Base-by-base conservation (phyloP, 2,329 filamentous ascomycete genomes). In the Botrytis paeoniae region DNA sequence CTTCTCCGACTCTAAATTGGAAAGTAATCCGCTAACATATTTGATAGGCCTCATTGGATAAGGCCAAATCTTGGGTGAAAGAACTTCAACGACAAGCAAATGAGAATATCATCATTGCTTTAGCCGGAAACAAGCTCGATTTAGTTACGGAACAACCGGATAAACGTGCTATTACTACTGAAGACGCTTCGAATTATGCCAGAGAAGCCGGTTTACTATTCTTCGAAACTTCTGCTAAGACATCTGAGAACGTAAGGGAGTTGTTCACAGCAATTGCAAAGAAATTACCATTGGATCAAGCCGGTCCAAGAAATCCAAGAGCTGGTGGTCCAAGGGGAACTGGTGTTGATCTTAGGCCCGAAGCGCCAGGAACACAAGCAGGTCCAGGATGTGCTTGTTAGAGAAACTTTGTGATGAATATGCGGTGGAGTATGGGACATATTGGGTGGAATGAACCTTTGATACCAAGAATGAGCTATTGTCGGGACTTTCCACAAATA, bases 31-130 rank as follows among this genome's bases (percentile, higher is more conserved):
- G 35, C 62, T 66, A 69, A 59, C 62, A 66, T 20, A 7, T 14
- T 14, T 12, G 18, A 68, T 78, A 99, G 96, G 90, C 95, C 77
- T 99, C 96, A 65, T 87, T 99, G 81, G 97, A 99, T 84, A 99
- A 99, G 87, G 97, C 97, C 79, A 99, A 99, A 85, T 93, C 95
- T 62, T 99, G 96, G 96, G 95, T 99, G 74, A 98, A 98, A 85
- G 96, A 99, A 83, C 90, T 99, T 72, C 96, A 99, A 84, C 92
- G 96, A 82, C 96, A 99, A 85, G 96, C 97, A 76, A 99, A 98
- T 86, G 96, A 99, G 85, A 98, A 98, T 85, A 99, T 99, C 83
- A 95, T 99, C 83, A 99, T 99, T 81, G 96, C 96, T 64, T 90
- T 99, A 61, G 96, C 95, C 70, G 96, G 96, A 76, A 99, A 99